Evolutionary conservation across 164 flowering plant genomes (phyloP).

Genomic region (Macadamia integrifolia): DNA sequence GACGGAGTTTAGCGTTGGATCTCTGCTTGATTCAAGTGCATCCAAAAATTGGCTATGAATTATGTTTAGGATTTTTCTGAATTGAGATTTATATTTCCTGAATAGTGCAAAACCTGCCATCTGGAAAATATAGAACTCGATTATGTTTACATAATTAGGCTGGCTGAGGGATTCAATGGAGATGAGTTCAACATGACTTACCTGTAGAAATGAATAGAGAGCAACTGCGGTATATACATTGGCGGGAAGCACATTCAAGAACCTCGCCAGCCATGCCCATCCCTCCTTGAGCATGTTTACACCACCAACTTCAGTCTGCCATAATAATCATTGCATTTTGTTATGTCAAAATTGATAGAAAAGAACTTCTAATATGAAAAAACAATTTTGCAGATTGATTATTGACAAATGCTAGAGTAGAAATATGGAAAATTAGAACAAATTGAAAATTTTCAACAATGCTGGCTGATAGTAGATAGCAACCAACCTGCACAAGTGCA

Average conservation of each 20-base stretch:
- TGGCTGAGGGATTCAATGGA: neutral
- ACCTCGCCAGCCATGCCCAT: slow-evolving; percentile 93
- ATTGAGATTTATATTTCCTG: slow-evolving; percentile 61
- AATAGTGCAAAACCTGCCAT: slow-evolving; percentile 76
- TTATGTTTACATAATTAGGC: neutral
- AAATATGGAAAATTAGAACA: neutral
- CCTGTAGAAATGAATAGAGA: slow-evolving; percentile 64
- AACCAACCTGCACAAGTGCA: slow-evolving; percentile 77
- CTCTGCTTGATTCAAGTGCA: slow-evolving; percentile 36
- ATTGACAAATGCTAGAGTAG: neutral
- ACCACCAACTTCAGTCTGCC: slow-evolving; percentile 67
- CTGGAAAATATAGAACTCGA: slow-evolving; percentile 30
- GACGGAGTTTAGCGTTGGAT: slow-evolving; percentile 28
- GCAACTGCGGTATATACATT: slow-evolving; percentile 63
- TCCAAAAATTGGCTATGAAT: slow-evolving; percentile 42
- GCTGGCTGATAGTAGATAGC: neutral
- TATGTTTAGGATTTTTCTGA: slow-evolving; percentile 52
- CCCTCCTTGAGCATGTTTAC: slow-evolving; percentile 68
- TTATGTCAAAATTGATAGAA: neutral
- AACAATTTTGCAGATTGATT: neutral
- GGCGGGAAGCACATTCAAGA: slow-evolving; percentile 69
- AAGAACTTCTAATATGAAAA: neutral
- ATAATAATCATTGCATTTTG: slow-evolving; percentile 7
- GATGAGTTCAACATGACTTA: slow-evolving; percentile 21
- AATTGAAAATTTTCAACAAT: neutral